Percentiles rank a stretch among this genome's conserved stretches.
phyloP scores from a whole-genome alignment of 768 basidiomycete species.

The Boletus fagicola region DNA sequence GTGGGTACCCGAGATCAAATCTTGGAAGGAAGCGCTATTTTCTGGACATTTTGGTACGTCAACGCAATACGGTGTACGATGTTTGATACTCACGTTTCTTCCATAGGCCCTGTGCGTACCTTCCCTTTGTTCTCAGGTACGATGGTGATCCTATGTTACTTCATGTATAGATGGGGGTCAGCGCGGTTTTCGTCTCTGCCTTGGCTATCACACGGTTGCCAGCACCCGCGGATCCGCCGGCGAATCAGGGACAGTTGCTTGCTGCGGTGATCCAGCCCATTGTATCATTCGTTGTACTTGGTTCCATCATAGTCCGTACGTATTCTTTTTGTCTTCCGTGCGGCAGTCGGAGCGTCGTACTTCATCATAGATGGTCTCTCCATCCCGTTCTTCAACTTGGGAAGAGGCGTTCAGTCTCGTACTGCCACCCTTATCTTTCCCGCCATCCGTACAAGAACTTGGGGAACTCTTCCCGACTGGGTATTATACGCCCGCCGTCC shows the following conservation, averaged over 20 bases:
- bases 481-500: slow-evolving; percentile 34
- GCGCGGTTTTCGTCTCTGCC: slow-evolving; percentile 84
- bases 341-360: background rate
- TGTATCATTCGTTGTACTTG: slow-evolving; percentile 82
- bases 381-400: slow-evolving; percentile 63
- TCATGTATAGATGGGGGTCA: slow-evolving; percentile 76
- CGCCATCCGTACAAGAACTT: slow-evolving; percentile 37
- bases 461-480: slow-evolving; percentile 44
- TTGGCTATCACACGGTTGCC: slow-evolving; percentile 66
- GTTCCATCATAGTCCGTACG: slow-evolving; percentile 82
- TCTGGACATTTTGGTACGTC: slow-evolving; percentile 81
- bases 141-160: background rate
- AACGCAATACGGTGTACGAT: slow-evolving; percentile 4
- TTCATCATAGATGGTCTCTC: slow-evolving; percentile 58
- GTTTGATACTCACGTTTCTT: slow-evolving; percentile 1
- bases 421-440: slow-evolving; percentile 47
- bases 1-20: slow-evolving; percentile 83
- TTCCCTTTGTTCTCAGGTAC: background rate
- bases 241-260: slow-evolving; percentile 70
- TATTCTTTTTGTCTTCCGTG: slow-evolving; percentile 4
- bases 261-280: slow-evolving; percentile 74
- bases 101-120: slow-evolving; percentile 51
- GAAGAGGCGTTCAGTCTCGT: slow-evolving; percentile 45
- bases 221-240: slow-evolving; percentile 54
- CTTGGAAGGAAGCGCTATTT: slow-evolving; percentile 86